A percentile compares a stretch with the other conserved stretches of the same genome.
Evolutionary conservation across 208 protist species (phyloP).

Genomic region (Crithidia bombi): DNA sequence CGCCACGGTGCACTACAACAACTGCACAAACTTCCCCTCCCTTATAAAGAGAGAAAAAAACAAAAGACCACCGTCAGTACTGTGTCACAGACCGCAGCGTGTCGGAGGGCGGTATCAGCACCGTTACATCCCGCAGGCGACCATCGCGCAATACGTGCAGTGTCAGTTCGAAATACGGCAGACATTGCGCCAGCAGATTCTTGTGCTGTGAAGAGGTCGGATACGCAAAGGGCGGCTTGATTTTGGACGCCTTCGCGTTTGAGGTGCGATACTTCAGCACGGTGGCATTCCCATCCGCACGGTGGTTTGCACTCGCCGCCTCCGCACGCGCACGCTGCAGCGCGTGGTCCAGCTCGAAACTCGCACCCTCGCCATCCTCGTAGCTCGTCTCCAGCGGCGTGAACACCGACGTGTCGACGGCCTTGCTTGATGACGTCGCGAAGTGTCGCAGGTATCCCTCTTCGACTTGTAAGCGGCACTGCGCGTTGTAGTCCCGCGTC

Average conservation of each 20-base stretch:
- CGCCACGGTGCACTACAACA: neutral
- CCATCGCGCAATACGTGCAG: conserved; percentile 34
- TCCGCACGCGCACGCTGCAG: conserved; percentile 23
- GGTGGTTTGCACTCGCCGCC: neutral
- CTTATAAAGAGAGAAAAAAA: too few species aligned
- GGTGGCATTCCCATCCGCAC: neutral
- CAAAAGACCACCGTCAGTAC: conserved; percentile 4
- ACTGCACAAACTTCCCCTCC: neutral
- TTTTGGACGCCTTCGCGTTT: neutral
- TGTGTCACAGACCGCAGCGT: conserved; percentile 19
- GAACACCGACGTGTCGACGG: conserved; percentile 11
- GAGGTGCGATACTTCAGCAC: neutral
- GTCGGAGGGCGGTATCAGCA: conserved; percentile 23
- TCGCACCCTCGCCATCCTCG: neutral
- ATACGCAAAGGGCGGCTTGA: neutral
- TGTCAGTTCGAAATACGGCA: conserved; percentile 29
- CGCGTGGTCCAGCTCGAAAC: neutral
- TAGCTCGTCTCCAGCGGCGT: neutral
- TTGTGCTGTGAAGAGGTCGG: conserved; percentile 11
- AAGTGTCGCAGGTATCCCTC: conserved; percentile 28
- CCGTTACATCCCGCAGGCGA: conserved; percentile 25
- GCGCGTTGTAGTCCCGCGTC: conserved; percentile 47
- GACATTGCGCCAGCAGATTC: conserved; percentile 17
- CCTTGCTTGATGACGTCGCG: neutral
- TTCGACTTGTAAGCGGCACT: conserved; percentile 47